Conservation (phyloP, 257 asterid genomes). For the Lycium barbarum region DNA sequence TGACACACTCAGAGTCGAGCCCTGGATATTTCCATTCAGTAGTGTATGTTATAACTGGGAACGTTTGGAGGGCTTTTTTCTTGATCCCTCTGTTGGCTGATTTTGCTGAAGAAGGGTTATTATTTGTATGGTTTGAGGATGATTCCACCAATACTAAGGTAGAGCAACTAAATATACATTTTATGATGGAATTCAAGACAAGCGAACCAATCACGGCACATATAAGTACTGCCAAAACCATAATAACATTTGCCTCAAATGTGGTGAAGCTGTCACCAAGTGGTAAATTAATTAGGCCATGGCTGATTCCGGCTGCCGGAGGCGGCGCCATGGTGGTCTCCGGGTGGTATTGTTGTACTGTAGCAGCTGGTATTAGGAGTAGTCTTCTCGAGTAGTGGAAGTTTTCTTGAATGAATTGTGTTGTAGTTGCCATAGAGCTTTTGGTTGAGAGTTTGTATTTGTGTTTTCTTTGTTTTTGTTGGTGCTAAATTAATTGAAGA, state of each 20-base stretch:
- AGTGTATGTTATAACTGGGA: background rate
- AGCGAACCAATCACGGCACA: background rate
- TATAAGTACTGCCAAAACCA: background rate
- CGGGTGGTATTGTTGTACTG: background rate
- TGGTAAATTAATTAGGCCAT: background rate
- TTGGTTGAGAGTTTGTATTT: background rate
- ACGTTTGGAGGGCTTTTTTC: background rate
- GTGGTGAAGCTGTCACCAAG: background rate
- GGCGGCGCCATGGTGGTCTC: background rate
- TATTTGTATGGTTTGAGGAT: background rate
- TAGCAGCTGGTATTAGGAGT: background rate
- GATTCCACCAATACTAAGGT: no score
- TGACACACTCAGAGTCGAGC: background rate
- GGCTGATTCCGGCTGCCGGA: background rate
- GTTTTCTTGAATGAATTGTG: background rate
- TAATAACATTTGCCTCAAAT: background rate
- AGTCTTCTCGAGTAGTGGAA: background rate
- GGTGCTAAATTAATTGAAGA: background rate
- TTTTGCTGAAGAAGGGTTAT: background rate
- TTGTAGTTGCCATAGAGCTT: background rate
- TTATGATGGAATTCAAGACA: background rate
- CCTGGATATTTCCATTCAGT: background rate
- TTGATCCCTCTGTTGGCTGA: background rate
- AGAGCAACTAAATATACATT: no score
- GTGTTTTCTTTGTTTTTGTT: background rate